Evolutionary conservation across 1,139 yeast genomes (phyloP).

Genomic region (Neolecta irregularis): DNA sequence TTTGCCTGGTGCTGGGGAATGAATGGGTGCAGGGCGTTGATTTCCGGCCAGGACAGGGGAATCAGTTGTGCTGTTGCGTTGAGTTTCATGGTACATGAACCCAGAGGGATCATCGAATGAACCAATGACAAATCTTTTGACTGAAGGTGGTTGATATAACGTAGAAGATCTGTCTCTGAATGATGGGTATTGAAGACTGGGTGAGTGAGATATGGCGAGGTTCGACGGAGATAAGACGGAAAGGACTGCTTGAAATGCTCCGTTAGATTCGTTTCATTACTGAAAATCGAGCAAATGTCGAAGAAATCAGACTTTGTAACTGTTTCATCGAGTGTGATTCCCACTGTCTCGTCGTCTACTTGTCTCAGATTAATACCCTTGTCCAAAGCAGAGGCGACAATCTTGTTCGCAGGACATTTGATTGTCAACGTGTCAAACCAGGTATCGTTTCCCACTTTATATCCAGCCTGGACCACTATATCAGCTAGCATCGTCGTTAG

Average conservation of each 20-base stretch:
- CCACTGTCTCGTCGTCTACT: constrained; percentile 45
- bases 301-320: constrained; percentile 51
- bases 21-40: constrained; percentile 77
- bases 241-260: constrained; percentile 32
- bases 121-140: constrained; percentile 83
- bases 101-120: constrained; percentile 91
- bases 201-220: constrained; percentile 49
- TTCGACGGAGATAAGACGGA: too few relatives aligned
- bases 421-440: constrained; percentile 87
- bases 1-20: constrained; percentile 74
- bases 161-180: constrained; percentile 84
- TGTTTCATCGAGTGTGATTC: constrained; percentile 77
- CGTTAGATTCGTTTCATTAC: constrained; percentile 29
- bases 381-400: constrained; percentile 43
- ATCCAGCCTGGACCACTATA: constrained; percentile 26
- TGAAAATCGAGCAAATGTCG: constrained; percentile 25
- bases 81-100: constrained; percentile 95
- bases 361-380: constrained; percentile 62
- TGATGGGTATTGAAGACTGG: constrained; percentile 77
- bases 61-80: constrained; percentile 92
- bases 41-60: constrained; percentile 89
- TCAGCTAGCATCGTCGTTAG: constrained; percentile 58
- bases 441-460: constrained; percentile 38
- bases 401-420: constrained; percentile 34
- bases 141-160: constrained; percentile 77